Evolutionary conservation across 1,284 basidiomycete genomes (phyloP).

Genomic region (Ustilago nuda): DNA sequence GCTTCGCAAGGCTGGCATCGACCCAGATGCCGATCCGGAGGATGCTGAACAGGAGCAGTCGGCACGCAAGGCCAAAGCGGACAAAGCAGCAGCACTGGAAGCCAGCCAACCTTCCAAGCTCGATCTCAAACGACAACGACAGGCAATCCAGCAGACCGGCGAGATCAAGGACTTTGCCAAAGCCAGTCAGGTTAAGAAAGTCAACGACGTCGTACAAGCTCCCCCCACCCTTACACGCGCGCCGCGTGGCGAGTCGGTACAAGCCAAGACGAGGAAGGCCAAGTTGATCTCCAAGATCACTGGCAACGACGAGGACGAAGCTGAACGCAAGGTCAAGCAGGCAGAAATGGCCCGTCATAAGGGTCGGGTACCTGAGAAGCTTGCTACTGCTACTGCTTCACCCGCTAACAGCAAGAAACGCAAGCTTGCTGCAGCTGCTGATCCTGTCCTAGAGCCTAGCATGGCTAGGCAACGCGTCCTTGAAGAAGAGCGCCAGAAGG

Average conservation of each 20-base stretch:
- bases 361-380: constrained; percentile 40
- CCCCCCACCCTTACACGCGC: constrained; percentile 60
- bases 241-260: constrained; percentile 52
- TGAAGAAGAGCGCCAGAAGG: constrained; percentile 57
- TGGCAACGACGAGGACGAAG: constrained; percentile 51
- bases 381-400: constrained; percentile 2
- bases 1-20: constrained; percentile 36
- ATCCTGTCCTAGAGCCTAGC: constrained; percentile 39
- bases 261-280: constrained; percentile 52
- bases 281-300: constrained; percentile 51
- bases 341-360: constrained; percentile 43
- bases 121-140: constrained; percentile 52
- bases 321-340: constrained; percentile 42
- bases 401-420: constrained; percentile 23
- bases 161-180: constrained; percentile 58
- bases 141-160: constrained; percentile 42
- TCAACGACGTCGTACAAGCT: constrained; percentile 62
- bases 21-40: constrained; percentile 43
- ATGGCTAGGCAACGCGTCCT: constrained; percentile 59
- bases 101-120: constrained; percentile 42
- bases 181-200: constrained; percentile 48
- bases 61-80: constrained; percentile 46
- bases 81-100: constrained; percentile 48
- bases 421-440: constrained; percentile 13
- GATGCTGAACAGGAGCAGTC: constrained; percentile 31